These are phyloP conservation scores for Pholiota conissans DNA, from an alignment of 768 basidiomycete genomes.

Conservation along the genomic window DNA sequence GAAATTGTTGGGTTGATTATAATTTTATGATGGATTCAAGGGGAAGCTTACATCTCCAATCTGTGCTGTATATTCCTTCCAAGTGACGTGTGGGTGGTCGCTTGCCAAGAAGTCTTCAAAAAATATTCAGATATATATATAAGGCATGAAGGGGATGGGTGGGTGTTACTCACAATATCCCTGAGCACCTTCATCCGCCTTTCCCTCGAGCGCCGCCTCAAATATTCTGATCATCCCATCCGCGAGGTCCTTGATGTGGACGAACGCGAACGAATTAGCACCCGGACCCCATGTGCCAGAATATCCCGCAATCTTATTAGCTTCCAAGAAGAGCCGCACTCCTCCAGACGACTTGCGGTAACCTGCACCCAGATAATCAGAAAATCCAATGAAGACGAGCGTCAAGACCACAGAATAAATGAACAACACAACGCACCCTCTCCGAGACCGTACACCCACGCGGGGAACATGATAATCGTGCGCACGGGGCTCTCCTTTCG, in stretches of 20 bases:
- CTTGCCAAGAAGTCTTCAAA: slow-evolving; percentile 35
- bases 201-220: slow-evolving; percentile 39
- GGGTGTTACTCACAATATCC: slow-evolving; percentile 36
- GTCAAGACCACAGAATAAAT: not conserved
- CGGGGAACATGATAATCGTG: slow-evolving; percentile 43
- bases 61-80: slow-evolving; percentile 28
- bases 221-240: slow-evolving; percentile 34
- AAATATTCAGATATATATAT: not conserved
- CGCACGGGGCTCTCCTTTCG: slow-evolving; percentile 39
- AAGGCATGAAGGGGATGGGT: not conserved
- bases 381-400: too few relatives aligned
- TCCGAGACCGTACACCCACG: slow-evolving; percentile 43
- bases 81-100: slow-evolving; percentile 27
- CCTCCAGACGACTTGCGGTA: slow-evolving; percentile 37
- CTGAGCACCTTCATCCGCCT: slow-evolving; percentile 39
- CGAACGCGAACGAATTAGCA: slow-evolving; percentile 33
- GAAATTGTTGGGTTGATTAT: too few relatives aligned
- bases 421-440: slow-evolving; percentile 27
- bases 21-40: not conserved
- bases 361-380: slow-evolving; percentile 19
- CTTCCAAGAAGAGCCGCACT: slow-evolving; percentile 35
- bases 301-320: slow-evolving; percentile 30
- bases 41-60: slow-evolving; percentile 33
- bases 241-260: slow-evolving; percentile 42
- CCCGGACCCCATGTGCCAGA: slow-evolving; percentile 46